Base-by-base conservation (phyloP, 345 rosid species). In the Raphanus sativus region DNA sequence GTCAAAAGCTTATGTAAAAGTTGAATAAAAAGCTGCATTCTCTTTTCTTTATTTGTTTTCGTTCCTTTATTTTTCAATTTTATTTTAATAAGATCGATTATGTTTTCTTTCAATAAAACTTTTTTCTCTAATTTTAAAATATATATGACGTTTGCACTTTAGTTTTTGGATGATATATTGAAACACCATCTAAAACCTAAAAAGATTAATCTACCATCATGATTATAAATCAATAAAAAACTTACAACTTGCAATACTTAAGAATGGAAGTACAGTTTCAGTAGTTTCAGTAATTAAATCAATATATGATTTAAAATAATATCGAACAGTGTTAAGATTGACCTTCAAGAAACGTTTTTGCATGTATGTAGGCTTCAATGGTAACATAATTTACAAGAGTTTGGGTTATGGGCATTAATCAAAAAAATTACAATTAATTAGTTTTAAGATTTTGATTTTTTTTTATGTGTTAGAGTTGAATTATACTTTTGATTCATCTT, bases 1-100 rank as follows among this genome's bases (percentile, higher is more conserved):
- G 74, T 73, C 78, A 79, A 67, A 73, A 78, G 74, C 59, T 60
- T 34, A 7, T 61, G 4, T 21, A 13, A 77, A 62, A 77, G 73
- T 71, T 77, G 6, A 5, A 45, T 45, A 60, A 78, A 28, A 78
- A 73, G 77, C 70, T 34, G 65, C 48, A 25, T 73, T 78, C 21
- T 34, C 16, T 45, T 72, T 32, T 67, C 33, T 42, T 77, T 56
- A 29, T 77, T 13, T 36, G 48, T 55, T 65, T 56, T 21, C n/a
- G 7, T 16, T 32, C 26, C 1, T 40, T 65, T 62, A 42, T 16
- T 78, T 72, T 48, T 9, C 0, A 50, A 34, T 29, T 30, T n/a
- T 62, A 6, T 48, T 56, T 30, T 8, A 9, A 10, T 30, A 64
- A 71, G 65, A 75, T 65, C 4, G 62, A 56, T 24, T 25, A 45